phyloP scores from a whole-genome alignment of 345 rosid genomes.

The Angophora floribunda region DNA sequence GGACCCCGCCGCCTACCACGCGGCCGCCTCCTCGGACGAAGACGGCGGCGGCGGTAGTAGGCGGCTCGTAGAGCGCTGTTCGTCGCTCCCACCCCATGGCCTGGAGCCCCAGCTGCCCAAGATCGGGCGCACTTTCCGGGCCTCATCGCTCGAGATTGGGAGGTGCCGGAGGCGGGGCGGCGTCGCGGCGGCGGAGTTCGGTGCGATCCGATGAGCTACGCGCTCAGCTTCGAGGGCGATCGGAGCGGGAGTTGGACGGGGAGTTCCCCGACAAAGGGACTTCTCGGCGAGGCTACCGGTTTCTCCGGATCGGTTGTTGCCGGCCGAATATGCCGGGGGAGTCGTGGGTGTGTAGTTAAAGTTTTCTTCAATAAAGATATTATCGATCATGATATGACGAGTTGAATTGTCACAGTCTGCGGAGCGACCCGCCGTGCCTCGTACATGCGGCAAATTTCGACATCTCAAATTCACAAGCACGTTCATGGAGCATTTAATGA shows the following conservation, averaged over 20 bases:
- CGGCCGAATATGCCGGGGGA: rapidly evolving
- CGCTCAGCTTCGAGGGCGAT: not conserved
- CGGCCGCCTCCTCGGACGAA: not conserved
- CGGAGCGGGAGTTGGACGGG: rapidly evolving
- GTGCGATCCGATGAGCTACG: not conserved
- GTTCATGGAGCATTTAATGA: too few relatives aligned
- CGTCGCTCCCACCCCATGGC: rapidly evolving
- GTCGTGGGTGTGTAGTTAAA: not conserved
- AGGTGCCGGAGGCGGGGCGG: rapidly evolving
- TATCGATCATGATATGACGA: too few relatives aligned
- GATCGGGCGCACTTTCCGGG: rapidly evolving
- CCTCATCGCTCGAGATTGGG: not conserved
- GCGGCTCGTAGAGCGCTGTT: too few relatives aligned
- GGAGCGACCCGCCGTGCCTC: not conserved
- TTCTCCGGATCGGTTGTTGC: rapidly evolving
- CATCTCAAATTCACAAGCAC: not conserved
- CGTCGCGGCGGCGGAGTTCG: rapidly evolving
- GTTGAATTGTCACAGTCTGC: rapidly evolving
- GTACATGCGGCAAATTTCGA: rapidly evolving
- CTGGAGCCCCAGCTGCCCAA: rapidly evolving
- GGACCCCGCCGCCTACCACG: rapidly evolving
- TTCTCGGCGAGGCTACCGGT: rapidly evolving
- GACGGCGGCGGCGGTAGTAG: rapidly evolving
- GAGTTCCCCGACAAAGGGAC: not conserved
- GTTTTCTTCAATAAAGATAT: not conserved